A percentile compares a stretch with the other conserved stretches of the same genome.
These are phyloP conservation scores for Aegilops sharonensis DNA, from an alignment of 176 grass and related monocot genomes.

Conservation along the genomic window DNA sequence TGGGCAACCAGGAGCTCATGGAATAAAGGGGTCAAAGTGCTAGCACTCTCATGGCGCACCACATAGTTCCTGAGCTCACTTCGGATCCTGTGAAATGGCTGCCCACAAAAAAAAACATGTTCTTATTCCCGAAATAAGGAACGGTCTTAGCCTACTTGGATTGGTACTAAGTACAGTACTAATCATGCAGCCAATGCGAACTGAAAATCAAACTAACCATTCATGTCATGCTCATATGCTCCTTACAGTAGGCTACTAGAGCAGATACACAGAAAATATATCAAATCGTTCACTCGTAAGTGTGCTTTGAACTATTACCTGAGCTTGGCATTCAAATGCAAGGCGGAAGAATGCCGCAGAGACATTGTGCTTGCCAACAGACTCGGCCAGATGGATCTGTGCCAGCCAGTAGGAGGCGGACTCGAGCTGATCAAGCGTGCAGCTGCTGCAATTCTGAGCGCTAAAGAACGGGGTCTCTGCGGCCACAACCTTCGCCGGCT, in stretches of 20 bases:
- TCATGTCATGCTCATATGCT: background rate
- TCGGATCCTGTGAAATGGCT: conserved; percentile 68
- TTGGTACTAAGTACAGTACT: background rate
- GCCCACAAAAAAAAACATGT: conserved; percentile 1
- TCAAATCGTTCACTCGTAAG: too few species aligned
- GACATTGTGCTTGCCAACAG: conserved; percentile 69
- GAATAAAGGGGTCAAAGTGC: conserved; percentile 39
- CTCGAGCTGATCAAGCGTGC: conserved; percentile 51
- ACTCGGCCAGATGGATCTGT: conserved; percentile 70
- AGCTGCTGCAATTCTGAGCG: conserved; percentile 59
- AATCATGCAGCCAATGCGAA: background rate
- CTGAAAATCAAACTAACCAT: background rate
- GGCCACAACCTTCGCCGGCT: background rate
- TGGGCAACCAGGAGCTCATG: conserved; percentile 57
- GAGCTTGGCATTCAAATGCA: conserved; percentile 71
- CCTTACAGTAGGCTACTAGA: background rate
- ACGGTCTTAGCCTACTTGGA: background rate
- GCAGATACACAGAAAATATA: background rate
- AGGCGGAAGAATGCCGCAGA: conserved; percentile 67
- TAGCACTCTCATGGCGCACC: conserved; percentile 45
- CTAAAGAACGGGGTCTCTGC: conserved; percentile 61
- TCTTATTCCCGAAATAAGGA: conserved; percentile 1
- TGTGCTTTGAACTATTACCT: conserved; percentile 40
- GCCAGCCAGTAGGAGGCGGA: conserved; percentile 62
- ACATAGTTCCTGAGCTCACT: conserved; percentile 67